Evolutionary conservation across 2,329 filamentous ascomycete genomes (phyloP).

Genomic region (Phoma herbarum): DNA sequence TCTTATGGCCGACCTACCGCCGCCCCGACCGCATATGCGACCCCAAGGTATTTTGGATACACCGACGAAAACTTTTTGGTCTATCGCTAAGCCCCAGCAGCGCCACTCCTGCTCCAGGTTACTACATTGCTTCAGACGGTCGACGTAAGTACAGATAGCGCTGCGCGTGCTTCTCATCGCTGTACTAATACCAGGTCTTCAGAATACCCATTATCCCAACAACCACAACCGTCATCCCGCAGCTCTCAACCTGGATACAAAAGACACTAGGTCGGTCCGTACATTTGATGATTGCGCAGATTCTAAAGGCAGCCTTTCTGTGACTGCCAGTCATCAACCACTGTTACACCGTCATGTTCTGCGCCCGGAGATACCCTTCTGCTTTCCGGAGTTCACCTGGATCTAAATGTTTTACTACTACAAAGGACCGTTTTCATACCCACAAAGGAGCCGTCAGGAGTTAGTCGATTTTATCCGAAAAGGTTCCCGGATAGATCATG

Average conservation of each 20-base stretch:
- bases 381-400: slow-evolving; percentile 44
- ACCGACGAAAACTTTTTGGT: slow-evolving; percentile 50
- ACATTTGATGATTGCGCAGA: slow-evolving; percentile 7
- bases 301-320: slow-evolving; percentile 25
- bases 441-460: slow-evolving; percentile 36
- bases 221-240: slow-evolving; percentile 34
- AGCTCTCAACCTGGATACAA: slow-evolving; percentile 36
- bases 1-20: slow-evolving; percentile 37
- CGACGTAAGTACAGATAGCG: slow-evolving; percentile 43
- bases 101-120: slow-evolving; percentile 45
- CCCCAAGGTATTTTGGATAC: slow-evolving; percentile 55
- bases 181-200: slow-evolving; percentile 30
- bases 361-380: slow-evolving; percentile 50
- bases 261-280: slow-evolving; percentile 23
- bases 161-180: background rate
- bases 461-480: slow-evolving; percentile 36
- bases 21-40: slow-evolving; percentile 33
- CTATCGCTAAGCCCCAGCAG: slow-evolving; percentile 52
- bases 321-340: slow-evolving; percentile 37
- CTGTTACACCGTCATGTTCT: slow-evolving; percentile 44
- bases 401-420: slow-evolving; percentile 42
- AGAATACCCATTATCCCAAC: slow-evolving; percentile 48
- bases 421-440: slow-evolving; percentile 38
- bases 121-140: slow-evolving; percentile 51
- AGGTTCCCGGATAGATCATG: slow-evolving; percentile 34